A percentile compares a stretch with the other conserved stretches of the same genome.
phyloP scores from a whole-genome alignment of 2,329 filamentous ascomycete genomes.

The Fusarium compactum region DNA sequence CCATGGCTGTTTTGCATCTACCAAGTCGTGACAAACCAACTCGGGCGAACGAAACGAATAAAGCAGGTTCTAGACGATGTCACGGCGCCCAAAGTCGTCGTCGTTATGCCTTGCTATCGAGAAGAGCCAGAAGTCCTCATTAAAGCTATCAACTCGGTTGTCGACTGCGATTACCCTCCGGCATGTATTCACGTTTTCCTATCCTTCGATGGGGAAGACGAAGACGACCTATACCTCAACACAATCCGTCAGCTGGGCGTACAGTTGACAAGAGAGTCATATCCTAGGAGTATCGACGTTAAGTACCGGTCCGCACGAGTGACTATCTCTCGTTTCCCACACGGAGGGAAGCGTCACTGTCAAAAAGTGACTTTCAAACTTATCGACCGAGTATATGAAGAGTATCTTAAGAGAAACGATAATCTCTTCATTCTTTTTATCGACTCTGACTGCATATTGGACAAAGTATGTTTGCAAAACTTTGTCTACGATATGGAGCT shows the following conservation, averaged over 20 bases:
- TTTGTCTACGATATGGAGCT: slow-evolving; percentile 99
- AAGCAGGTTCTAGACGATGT: slow-evolving; percentile 86
- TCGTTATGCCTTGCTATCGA: slow-evolving; percentile 97
- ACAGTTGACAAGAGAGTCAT: slow-evolving; percentile 78
- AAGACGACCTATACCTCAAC: slow-evolving; percentile 89
- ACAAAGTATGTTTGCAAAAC: slow-evolving; percentile 92
- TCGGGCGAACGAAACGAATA: slow-evolving; percentile 84
- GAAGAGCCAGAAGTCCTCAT: slow-evolving; percentile 87
- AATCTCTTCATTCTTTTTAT: slow-evolving; percentile 97
- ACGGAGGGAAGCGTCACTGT: slow-evolving; percentile 93
- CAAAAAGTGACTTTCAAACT: slow-evolving; percentile 94
- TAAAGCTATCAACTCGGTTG: slow-evolving; percentile 89
- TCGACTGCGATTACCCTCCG: slow-evolving; percentile 92
- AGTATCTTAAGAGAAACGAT: slow-evolving; percentile 88
- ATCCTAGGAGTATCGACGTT: slow-evolving; percentile 92
- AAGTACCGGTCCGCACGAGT: slow-evolving; percentile 84
- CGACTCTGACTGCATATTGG: slow-evolving; percentile 95
- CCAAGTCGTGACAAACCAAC: slow-evolving; percentile 86
- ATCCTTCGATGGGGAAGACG: slow-evolving; percentile 91
- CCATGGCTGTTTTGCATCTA: slow-evolving; percentile 96
- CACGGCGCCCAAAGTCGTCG: slow-evolving; percentile 91
- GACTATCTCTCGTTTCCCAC: slow-evolving; percentile 90
- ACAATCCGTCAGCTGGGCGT: slow-evolving; percentile 89
- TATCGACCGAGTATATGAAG: slow-evolving; percentile 90
- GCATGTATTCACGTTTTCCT: slow-evolving; percentile 95